Conservation (phyloP, 257 asterid species). For the Primulina huaijiensis region DNA sequence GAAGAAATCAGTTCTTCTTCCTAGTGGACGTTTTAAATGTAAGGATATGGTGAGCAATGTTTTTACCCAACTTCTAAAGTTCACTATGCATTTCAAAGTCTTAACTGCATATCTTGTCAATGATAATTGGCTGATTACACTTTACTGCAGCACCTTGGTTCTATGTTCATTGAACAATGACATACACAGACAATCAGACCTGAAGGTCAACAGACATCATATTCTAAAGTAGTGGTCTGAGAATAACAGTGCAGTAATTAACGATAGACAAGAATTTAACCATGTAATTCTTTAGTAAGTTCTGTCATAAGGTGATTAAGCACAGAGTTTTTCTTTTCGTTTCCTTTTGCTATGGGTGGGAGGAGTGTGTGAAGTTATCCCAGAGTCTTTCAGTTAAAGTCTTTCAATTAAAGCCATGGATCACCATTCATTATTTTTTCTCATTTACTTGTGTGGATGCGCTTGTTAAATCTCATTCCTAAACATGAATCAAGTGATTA, state of each 20-base stretch:
- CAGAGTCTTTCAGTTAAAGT: too few species aligned
- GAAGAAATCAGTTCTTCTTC: slow-evolving; percentile 70
- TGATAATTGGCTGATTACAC: too few species aligned
- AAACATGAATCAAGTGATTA: too few species aligned
- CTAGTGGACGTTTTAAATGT: slow-evolving; percentile 90
- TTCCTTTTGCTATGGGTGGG: too few species aligned
- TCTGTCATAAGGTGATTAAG: background rate
- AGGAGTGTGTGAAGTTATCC: too few species aligned
- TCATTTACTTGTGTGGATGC: too few species aligned
- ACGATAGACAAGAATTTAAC: background rate
- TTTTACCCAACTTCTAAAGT: slow-evolving; percentile 8
- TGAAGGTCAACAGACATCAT: background rate
- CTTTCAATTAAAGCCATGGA: too few species aligned
- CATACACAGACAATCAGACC: slow-evolving; percentile 1
- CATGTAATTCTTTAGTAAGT: background rate
- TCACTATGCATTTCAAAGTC: slow-evolving; percentile 6
- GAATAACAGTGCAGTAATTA: background rate
- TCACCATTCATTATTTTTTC: too few species aligned
- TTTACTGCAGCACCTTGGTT: too few species aligned
- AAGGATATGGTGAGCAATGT: slow-evolving; percentile 67
- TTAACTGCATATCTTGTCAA: background rate
- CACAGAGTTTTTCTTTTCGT: too few species aligned
- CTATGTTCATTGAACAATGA: too few species aligned
- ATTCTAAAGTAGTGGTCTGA: background rate
- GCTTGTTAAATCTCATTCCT: too few species aligned